phyloP scores from a whole-genome alignment of 1,139 yeast species.

The Taphrina sp. region DNA sequence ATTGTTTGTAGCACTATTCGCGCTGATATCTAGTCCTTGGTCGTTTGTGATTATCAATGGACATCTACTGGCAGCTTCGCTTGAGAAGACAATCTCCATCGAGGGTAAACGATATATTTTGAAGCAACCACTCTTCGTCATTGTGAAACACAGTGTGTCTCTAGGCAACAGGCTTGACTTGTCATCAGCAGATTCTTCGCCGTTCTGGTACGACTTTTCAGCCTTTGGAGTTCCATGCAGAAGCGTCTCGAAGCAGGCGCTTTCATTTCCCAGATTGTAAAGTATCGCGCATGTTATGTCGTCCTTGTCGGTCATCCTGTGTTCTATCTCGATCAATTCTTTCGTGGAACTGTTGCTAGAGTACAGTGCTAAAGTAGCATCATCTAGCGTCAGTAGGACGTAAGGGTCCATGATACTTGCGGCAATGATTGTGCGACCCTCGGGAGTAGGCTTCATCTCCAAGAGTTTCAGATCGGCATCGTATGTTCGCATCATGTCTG shows the following conservation, averaged over 20 bases:
- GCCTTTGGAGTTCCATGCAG: background rate
- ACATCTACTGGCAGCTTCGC: background rate
- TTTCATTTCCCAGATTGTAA: background rate
- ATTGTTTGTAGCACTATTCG: background rate
- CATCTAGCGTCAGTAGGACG: constrained; percentile 39
- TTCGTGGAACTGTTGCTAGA: constrained; percentile 35
- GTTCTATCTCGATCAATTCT: constrained; percentile 34
- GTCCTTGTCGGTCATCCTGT: background rate
- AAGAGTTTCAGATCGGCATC: constrained; percentile 58
- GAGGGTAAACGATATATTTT: constrained; percentile 34
- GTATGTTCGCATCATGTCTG: constrained; percentile 62
- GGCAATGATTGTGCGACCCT: constrained; percentile 45
- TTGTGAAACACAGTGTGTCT: constrained; percentile 17
- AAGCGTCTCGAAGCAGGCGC: background rate
- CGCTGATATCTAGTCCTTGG: background rate
- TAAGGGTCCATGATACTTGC: constrained; percentile 49
- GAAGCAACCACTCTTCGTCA: constrained; percentile 17
- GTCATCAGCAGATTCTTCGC: background rate
- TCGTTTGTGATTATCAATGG: background rate
- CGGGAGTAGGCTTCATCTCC: constrained; percentile 40
- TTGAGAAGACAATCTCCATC: constrained; percentile 12
- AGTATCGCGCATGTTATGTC: constrained; percentile 11
- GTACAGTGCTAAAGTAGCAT: constrained; percentile 37
- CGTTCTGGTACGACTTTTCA: constrained; percentile 6
- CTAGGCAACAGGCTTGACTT: background rate